Percentiles rank a stretch among this genome's conserved stretches.
These are phyloP conservation scores for Sutorius australiensis DNA, from an alignment of 768 basidiomycete species.

Conservation along the genomic window DNA sequence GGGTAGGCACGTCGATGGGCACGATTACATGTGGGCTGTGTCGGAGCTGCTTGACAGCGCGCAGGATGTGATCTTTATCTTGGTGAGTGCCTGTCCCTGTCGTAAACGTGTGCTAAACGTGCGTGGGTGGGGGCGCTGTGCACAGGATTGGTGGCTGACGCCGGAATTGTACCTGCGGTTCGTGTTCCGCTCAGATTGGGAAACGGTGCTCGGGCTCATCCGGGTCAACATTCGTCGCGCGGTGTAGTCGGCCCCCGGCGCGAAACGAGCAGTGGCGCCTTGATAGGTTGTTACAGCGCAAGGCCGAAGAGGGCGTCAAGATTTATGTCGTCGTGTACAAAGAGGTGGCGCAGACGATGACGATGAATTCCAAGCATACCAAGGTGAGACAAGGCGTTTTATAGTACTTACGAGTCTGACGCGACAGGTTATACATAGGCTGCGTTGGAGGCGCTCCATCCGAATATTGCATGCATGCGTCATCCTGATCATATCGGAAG, in stretches of 20 bases:
- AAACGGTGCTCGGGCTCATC: constrained; percentile 1
- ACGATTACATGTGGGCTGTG: constrained; percentile 95
- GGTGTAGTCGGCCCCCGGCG: constrained; percentile 67
- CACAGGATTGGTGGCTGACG: constrained; percentile 88
- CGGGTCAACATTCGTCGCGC: no score
- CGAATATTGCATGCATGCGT: constrained; percentile 84
- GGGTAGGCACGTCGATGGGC: constrained; percentile 82
- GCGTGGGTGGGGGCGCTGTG: neutral
- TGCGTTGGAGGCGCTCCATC: constrained; percentile 75
- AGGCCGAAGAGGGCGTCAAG: constrained; percentile 90
- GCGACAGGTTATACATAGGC: constrained; percentile 42
- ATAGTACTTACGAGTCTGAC: neutral
- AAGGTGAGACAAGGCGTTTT: constrained; percentile 45
- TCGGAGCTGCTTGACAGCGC: constrained; percentile 86
- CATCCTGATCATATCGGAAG: constrained; percentile 89
- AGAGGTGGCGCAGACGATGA: constrained; percentile 92
- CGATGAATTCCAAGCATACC: constrained; percentile 82
- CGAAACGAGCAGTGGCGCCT: constrained; percentile 84
- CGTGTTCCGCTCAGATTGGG: neutral
- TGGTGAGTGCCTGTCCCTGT: constrained; percentile 41
- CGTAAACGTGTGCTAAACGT: constrained; percentile 3
- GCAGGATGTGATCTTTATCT: constrained; percentile 81
- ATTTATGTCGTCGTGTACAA: constrained; percentile 93
- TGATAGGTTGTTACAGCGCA: constrained; percentile 78
- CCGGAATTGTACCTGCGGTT: constrained; percentile 88